Base-by-base conservation (phyloP, 345 rosid species). In the Lepidium africanum region DNA sequence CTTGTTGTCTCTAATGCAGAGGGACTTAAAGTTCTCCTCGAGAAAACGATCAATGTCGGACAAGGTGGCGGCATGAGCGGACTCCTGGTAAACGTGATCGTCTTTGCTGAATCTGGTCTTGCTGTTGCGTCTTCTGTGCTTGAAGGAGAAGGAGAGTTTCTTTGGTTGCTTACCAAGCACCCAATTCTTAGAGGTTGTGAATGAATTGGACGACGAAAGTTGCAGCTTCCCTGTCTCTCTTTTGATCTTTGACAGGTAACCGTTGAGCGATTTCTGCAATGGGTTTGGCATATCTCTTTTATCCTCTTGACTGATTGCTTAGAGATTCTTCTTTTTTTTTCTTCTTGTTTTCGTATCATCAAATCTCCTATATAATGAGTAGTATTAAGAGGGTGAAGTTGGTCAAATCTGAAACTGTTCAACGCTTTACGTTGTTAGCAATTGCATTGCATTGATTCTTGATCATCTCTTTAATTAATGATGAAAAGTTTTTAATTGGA, bases 31-130 rank as follows among this genome's bases (percentile, higher is more conserved):
- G 74, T 93, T 93, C 76, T 90, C 96, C 13, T 76, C 80, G 32
- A 90, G 87, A 74, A 90, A 93, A 12, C 82, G 86, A 66, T 93
- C 98, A 11, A 93, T 69, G 37, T 93, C 98, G 0, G 84, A 80
- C 43, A 90, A 86, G 3, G 96, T 88, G 2, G 96, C 96, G 0
- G 87, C 85, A 2, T 33, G 77, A 38, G 61, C 57, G 2, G 69
- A 38, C 3, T 25, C 71, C 12, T 50, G 72, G 51, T 17, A 10
- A 38, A 16, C 43, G 41, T 30, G 52, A 19, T 63, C 74, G 43
- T 63, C 70, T 21, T 40, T 53, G 63, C 40, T 13, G 67, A 47
- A 39, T 39, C 53, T 49, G 59, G 47, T 46, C 13, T 60, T 67
- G 59, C 41, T 60, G 21, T 9, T 21, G 35, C 54, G 68, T 5